Evolutionary conservation across 495 filamentous ascomycete species (phyloP).

Genomic region (Penicillium antarcticum): DNA sequence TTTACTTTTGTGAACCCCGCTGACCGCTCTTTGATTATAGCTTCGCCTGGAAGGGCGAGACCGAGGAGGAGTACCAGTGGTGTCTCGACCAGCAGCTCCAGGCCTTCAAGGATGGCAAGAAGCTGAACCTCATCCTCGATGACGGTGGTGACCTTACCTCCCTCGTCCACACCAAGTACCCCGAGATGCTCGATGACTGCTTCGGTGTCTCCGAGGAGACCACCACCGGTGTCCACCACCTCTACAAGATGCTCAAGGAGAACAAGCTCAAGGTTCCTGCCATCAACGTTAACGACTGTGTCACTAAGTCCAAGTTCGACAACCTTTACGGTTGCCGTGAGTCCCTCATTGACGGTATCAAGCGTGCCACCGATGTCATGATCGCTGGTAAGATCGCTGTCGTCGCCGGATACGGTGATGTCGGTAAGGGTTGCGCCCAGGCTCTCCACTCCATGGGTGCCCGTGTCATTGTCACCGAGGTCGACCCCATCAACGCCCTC

Average conservation of each 20-base stretch:
- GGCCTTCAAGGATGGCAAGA: slow-evolving; percentile 95
- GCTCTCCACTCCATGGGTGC: slow-evolving; percentile 96
- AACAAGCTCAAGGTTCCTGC: slow-evolving; percentile 86
- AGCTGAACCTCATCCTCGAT: slow-evolving; percentile 97
- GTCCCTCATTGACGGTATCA: slow-evolving; percentile 98
- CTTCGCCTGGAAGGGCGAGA: slow-evolving; percentile 99
- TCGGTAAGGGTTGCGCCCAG: slow-evolving; percentile 97
- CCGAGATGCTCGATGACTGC: slow-evolving; percentile 94
- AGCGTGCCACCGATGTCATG: slow-evolving; percentile 99
- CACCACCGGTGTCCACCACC: slow-evolving; percentile 98
- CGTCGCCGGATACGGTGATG: slow-evolving; percentile 97
- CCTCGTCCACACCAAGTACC: slow-evolving; percentile 96
- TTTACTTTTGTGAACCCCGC: background rate
- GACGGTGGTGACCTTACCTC: slow-evolving; percentile 97
- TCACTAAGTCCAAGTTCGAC: slow-evolving; percentile 99
- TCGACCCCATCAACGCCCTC: slow-evolving; percentile 99
- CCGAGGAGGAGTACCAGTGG: slow-evolving; percentile 99
- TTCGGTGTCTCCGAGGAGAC: slow-evolving; percentile 99
- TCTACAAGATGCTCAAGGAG: slow-evolving; percentile 96
- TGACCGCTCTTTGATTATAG: slow-evolving; percentile 29
- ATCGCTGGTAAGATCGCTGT: slow-evolving; percentile 98
- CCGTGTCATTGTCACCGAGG: slow-evolving; percentile 92
- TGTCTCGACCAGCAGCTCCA: slow-evolving; percentile 97
- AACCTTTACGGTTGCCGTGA: slow-evolving; percentile 99
- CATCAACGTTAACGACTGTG: slow-evolving; percentile 99